Base-by-base conservation (phyloP, 2,329 filamentous ascomycete genomes). In the Apiospora saccharicola region DNA sequence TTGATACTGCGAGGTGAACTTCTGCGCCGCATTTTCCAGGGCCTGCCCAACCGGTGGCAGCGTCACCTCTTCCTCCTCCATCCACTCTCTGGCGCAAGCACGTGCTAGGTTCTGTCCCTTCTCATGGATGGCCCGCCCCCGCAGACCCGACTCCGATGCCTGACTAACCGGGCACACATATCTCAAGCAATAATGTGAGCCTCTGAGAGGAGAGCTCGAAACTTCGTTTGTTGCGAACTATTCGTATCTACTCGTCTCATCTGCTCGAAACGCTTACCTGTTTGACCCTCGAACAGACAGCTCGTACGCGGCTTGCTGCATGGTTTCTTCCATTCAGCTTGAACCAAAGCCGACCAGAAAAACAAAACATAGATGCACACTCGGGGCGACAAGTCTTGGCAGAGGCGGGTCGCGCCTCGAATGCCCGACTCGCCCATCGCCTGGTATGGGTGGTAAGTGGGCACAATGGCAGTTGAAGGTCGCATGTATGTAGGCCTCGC, bases 321-420 rank as follows among this genome's bases (percentile, higher is more conserved):
- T 57, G 53, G 26, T 34, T 57, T 6, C 14, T 61, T 34, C 26
- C 34, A 41, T 64, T 64, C 57, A 41, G 57, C 57, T 64, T 64
- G 57, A 41, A 41, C 57, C 57, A 19, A 64, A 64, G 34, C 57
- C 57, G 34, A n/a, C 34, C 57, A 37, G 26, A 30, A 41, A 64
- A 41, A 19, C 57, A 37, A 41, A 41, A 41, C 37, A 41, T n/a
- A 49, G 8, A n/a, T 10, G n/a, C 30, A 24, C 34, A 16, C 57
- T 41, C 57, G 30, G 34, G 16, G 30, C n/a, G 34, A 41, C 19
- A 37, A 64, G 34, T 12, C 57, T 64, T 64, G 57, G 57, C 57
- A 41, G 34, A 41, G 34, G 8, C 57, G 57, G 57, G 57, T 64
- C 57, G 57, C 57, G 57, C 57, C n/a, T 64, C 57, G 57, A 64